Evolutionary conservation across 2,329 filamentous ascomycete genomes (phyloP), one percentile per base, ranked within the genome.

Genomic region (Helminthosporium solani): DNA sequence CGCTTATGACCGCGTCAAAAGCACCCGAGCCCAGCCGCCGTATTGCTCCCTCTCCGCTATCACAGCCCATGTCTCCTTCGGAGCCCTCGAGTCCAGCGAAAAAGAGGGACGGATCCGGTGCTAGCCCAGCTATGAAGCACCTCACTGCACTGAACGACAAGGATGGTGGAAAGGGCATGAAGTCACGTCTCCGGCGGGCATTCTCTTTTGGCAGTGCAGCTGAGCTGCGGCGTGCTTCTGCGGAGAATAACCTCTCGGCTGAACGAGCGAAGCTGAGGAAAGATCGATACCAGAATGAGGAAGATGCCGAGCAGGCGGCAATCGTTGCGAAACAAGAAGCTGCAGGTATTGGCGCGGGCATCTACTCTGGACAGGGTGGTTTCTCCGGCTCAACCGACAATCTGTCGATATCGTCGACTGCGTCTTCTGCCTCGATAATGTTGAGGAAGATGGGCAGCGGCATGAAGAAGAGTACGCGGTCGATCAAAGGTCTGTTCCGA

Each of bases 371-470:
- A 12, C 84, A 88, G 64, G 87, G 87, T 47, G 86, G 87, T 54
- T 96, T 97, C 66, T 82, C 85, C 14, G 87, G 90, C 12, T 99
- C 94, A 3, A 97, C 90, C 0, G 94, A 99, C 71, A 97, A 97
- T 58, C 73, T 99, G 35, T 95, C 90, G 12, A 90, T 95, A 53
- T 92, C 88, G 1, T 95, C 90, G 3, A 95, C 89, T 8, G 89
- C 89, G 16, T 95, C 90, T 6, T 95, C 89, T 16, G 89, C 89
- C 27, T 95, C 90, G 23, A 84, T 95, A 60, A 95, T 95, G 89
- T 87, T 99, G 56, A 85, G 94, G 42, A 99, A 99, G 76, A 99
- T 99, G 94, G 94, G 94, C 45, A 90, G 90, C 55, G 91, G 92
- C n/a, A 87, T 97, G 84, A 97, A 96, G 80, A 95, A 94, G 73